Percentiles rank a stretch among this genome's conserved stretches.
phyloP scores from a whole-genome alignment of 2,329 filamentous ascomycete genomes.

The Venturiaceae sp. region DNA sequence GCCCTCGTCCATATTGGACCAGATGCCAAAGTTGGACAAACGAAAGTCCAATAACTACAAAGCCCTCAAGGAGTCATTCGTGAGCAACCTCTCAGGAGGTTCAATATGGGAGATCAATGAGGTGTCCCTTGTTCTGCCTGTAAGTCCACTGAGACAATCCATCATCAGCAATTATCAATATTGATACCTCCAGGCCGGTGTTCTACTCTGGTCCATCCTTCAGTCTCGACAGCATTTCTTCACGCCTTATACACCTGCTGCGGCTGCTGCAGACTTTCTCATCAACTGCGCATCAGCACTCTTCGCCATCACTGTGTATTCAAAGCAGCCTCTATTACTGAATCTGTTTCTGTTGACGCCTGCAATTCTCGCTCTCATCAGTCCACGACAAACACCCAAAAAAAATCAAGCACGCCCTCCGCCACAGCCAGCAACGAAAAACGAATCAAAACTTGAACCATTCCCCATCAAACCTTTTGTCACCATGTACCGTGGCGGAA shows the following conservation, averaged over 20 bases:
- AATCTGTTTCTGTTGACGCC: constrained; percentile 65
- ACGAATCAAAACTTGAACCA: neutral
- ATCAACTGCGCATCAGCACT: constrained; percentile 77
- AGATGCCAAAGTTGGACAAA: neutral
- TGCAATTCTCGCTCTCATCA: constrained; percentile 44
- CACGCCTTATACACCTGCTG: constrained; percentile 58
- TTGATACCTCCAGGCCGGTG: constrained; percentile 51
- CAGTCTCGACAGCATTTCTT: constrained; percentile 82
- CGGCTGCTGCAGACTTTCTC: constrained; percentile 70
- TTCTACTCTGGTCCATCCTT: constrained; percentile 80
- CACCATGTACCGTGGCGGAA: constrained; percentile 79
- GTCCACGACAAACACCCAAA: neutral
- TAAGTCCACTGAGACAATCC: constrained; percentile 35
- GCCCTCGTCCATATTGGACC: neutral
- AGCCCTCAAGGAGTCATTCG: constrained; percentile 86
- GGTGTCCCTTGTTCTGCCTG: constrained; percentile 76
- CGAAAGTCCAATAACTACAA: constrained; percentile 55
- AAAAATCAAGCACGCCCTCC: neutral
- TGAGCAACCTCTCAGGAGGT: constrained; percentile 82
- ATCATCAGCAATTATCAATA: constrained; percentile 14
- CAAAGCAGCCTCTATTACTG: constrained; percentile 62
- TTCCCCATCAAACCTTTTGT: constrained; percentile 84
- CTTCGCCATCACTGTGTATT: constrained; percentile 79
- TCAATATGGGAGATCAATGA: constrained; percentile 76
- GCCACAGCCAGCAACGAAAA: neutral